Percentiles rank a stretch among this genome's conserved stretches.
phyloP scores from a whole-genome alignment of 768 basidiomycete species.

The Tubosaeta sp. region DNA sequence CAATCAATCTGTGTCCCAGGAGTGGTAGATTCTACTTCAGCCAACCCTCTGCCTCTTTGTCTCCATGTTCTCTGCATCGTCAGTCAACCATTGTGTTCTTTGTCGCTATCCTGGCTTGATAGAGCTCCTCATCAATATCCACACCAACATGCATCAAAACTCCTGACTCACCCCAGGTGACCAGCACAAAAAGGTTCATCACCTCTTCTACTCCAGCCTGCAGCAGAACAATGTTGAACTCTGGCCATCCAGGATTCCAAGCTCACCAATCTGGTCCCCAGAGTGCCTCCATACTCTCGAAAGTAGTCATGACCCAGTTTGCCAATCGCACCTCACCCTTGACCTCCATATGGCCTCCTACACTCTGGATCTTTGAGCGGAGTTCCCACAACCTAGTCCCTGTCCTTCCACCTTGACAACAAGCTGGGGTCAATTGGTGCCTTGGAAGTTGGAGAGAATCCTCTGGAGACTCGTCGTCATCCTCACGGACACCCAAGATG shows the following conservation, averaged over 20 bases:
- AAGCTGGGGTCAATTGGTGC: slow-evolving; percentile 70
- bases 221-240: slow-evolving; percentile 4
- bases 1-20: no score
- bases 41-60: slow-evolving; percentile 7
- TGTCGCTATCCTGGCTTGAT: slow-evolving; percentile 33
- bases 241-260: slow-evolving; percentile 45
- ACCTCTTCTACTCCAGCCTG: slow-evolving; percentile 12
- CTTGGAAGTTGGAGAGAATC: slow-evolving; percentile 68
- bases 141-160: slow-evolving; percentile 15
- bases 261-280: slow-evolving; percentile 64
- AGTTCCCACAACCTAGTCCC: slow-evolving; percentile 72
- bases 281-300: slow-evolving; percentile 84
- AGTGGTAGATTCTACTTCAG: neutral
- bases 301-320: slow-evolving; percentile 76
- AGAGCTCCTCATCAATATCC: slow-evolving; percentile 30
- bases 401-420: slow-evolving; percentile 50
- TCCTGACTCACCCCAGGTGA: slow-evolving; percentile 12
- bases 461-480: slow-evolving; percentile 59
- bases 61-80: slow-evolving; percentile 11
- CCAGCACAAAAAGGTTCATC: slow-evolving; percentile 24
- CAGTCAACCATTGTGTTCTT: slow-evolving; percentile 10
- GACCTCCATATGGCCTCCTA: slow-evolving; percentile 20
- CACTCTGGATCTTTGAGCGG: slow-evolving; percentile 51
- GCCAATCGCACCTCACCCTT: slow-evolving; percentile 50
- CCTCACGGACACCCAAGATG: slow-evolving; percentile 85